A percentile compares a stretch with the other conserved stretches of the same genome.
phyloP scores from a whole-genome alignment of 164 flowering plant species.

The Nelumbo lutea region DNA sequence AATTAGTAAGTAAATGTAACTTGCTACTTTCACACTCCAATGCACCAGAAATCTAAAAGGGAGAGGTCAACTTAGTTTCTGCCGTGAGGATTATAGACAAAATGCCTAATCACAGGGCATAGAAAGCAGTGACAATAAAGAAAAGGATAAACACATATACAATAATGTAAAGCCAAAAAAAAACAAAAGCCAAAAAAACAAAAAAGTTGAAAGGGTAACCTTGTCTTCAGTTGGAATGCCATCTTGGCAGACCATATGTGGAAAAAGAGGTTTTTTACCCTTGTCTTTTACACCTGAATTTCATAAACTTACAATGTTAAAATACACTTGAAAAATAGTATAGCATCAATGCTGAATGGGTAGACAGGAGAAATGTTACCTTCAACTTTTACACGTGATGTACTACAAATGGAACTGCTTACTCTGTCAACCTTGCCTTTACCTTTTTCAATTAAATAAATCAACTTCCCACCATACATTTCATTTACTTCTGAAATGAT shows the following conservation, averaged over 20 bases:
- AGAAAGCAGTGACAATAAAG: background rate
- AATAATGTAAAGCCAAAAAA: too few species aligned
- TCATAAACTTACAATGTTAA: slow-evolving; percentile 2
- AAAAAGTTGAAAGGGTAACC: slow-evolving; percentile 9
- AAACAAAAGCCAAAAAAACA: background rate
- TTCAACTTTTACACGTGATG: slow-evolving; percentile 14
- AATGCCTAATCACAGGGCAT: background rate
- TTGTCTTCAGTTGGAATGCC: slow-evolving; percentile 4
- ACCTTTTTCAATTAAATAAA: slow-evolving; percentile 31
- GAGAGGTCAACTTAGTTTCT: background rate
- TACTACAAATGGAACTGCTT: slow-evolving; percentile 2
- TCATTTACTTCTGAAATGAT: slow-evolving; percentile 69
- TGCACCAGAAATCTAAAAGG: too few species aligned
- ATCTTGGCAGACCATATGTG: slow-evolving; percentile 5
- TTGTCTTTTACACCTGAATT: slow-evolving; percentile 9
- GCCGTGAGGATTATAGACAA: background rate
- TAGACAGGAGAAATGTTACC: slow-evolving; percentile 23
- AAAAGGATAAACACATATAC: too few species aligned
- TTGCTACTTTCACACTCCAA: too few species aligned
- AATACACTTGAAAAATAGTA: background rate
- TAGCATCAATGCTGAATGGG: background rate
- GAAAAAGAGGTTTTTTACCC: slow-evolving; percentile 18
- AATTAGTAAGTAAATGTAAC: too few species aligned
- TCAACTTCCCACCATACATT: slow-evolving; percentile 61
- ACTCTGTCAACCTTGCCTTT: slow-evolving; percentile 20